Conservation (phyloP, 1,284 basidiomycete species). For the Pisolithus thermaeus region DNA sequence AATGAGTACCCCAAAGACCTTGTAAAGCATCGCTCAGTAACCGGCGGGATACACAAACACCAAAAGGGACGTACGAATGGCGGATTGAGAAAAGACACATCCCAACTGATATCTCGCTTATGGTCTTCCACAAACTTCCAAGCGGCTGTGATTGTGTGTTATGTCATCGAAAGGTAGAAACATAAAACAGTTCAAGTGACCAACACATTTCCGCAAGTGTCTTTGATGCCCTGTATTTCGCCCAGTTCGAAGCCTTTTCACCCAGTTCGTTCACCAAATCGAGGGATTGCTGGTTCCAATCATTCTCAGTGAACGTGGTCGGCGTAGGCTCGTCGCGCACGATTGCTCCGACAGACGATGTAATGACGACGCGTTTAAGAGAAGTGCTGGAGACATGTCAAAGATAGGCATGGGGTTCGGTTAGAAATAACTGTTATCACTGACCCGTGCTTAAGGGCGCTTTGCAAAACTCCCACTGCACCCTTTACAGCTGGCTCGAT, state of each 20-base stretch:
- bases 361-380: conserved; percentile 65
- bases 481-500: conserved; percentile 62
- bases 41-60: not conserved
- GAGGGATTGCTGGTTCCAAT: conserved; percentile 66
- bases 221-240: conserved; percentile 60
- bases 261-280: conserved; percentile 48
- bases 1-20: conserved; percentile 31
- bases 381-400: conserved; percentile 23
- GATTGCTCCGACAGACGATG: conserved; percentile 51
- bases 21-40: not conserved
- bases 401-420: not conserved
- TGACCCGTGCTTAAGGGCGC: conserved; percentile 46
- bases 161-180: not conserved
- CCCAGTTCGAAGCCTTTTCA: conserved; percentile 35
- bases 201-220: conserved; percentile 61
- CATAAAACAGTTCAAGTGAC: not conserved
- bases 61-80: conserved; percentile 38
- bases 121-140: conserved; percentile 57
- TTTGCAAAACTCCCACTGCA: conserved; percentile 52
- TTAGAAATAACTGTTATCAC: conserved; percentile 7
- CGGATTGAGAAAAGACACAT: conserved; percentile 53
- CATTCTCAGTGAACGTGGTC: conserved; percentile 34
- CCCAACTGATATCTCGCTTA: conserved; percentile 44
- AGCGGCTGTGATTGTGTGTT: conserved; percentile 28
- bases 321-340: conserved; percentile 26